Evolutionary conservation across 805 yeast genomes (phyloP).

Genomic region (Wickerhamiella bombiphila): DNA sequence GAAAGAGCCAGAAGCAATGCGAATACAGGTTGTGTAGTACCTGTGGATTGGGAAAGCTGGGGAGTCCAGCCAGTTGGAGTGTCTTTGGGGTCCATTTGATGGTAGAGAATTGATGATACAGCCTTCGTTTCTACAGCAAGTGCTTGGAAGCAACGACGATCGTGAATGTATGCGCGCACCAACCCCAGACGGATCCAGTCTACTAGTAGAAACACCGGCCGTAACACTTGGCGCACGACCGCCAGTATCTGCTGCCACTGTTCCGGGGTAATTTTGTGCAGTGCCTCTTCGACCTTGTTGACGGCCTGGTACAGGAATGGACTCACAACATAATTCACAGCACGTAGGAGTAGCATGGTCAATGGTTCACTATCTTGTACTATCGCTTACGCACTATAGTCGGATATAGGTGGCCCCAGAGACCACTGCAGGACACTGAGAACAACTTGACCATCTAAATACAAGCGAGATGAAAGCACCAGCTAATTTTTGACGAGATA

Average conservation of each 20-base stretch:
- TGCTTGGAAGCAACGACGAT: neutral
- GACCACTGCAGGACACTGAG: too few relatives aligned
- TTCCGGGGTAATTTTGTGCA: neutral
- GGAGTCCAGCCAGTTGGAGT: neutral
- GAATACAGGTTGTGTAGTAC: neutral
- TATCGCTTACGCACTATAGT: too few relatives aligned
- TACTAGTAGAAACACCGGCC: neutral
- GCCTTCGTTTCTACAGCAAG: neutral
- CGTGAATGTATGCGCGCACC: slow-evolving; percentile 1
- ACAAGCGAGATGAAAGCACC: too few relatives aligned
- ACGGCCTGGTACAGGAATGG: slow-evolving; percentile 1
- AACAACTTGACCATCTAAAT: too few relatives aligned
- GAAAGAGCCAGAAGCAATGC: slow-evolving; percentile 1
- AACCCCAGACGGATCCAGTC: slow-evolving; percentile 4
- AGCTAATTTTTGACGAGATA: too few relatives aligned
- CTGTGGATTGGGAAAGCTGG: neutral
- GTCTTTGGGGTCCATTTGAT: neutral
- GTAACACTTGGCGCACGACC: neutral
- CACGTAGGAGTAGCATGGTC: too few relatives aligned
- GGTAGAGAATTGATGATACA: slow-evolving; percentile 1
- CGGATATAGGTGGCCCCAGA: too few relatives aligned
- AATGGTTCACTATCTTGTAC: too few relatives aligned
- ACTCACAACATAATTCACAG: neutral
- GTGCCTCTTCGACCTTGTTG: neutral
- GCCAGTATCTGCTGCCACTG: neutral